These are phyloP conservation scores for Dacryopinax primogenitus DNA, from an alignment of 768 basidiomycete genomes.

Conservation along the genomic window DNA sequence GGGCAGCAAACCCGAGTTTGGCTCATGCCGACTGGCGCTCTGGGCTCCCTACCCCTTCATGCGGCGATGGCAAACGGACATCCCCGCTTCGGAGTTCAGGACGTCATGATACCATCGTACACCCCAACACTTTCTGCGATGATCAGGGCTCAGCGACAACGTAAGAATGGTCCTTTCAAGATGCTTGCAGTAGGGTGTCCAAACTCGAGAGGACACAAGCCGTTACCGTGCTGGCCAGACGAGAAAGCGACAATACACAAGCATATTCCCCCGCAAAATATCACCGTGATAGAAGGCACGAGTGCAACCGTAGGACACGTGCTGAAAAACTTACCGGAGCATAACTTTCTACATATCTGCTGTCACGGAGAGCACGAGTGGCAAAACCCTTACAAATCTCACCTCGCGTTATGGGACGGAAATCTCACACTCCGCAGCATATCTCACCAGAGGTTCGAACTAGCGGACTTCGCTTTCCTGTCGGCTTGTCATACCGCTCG, in stretches of 20 bases:
- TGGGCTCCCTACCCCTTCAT: neutral
- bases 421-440: neutral
- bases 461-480: conserved; percentile 32
- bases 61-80: neutral
- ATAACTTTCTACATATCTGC: conserved; percentile 24
- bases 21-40: neutral
- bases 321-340: conserved; percentile 4
- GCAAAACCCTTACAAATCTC: neutral
- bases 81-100: conserved; percentile 13
- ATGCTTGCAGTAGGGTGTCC: conserved; percentile 7
- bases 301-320: conserved; percentile 14
- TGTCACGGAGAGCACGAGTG: conserved; percentile 23
- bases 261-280: neutral
- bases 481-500: conserved; percentile 38
- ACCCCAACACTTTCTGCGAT: conserved; percentile 23
- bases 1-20: neutral
- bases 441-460: neutral
- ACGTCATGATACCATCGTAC: conserved; percentile 25
- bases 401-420: neutral
- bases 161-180: neutral
- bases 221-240: conserved; percentile 8
- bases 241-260: conserved; percentile 11
- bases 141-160: neutral
- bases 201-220: conserved; percentile 7
- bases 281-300: neutral